These are phyloP conservation scores for Aotearoamyces nothofagi DNA, from an alignment of 2,329 filamentous ascomycete species.

Conservation along the genomic window DNA sequence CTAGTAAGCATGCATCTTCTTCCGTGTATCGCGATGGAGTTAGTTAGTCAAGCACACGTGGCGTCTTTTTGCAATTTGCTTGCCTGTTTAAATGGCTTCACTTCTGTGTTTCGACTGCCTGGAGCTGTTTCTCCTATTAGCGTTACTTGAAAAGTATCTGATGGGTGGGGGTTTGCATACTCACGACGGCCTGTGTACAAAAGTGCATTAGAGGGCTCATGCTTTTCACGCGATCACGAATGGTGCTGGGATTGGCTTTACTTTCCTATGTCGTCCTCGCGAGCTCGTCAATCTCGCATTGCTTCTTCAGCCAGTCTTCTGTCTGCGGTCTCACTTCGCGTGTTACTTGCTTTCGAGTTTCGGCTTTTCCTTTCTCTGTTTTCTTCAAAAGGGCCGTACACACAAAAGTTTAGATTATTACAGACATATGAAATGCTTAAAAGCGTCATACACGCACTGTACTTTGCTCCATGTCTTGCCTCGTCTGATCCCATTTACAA, in stretches of 20 bases:
- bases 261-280: background rate
- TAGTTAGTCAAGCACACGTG: conserved; percentile 18
- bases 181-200: conserved; percentile 22
- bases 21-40: conserved; percentile 20
- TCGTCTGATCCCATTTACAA: no score
- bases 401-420: conserved; percentile 1
- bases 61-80: conserved; percentile 19
- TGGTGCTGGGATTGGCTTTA: background rate
- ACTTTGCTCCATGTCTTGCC: no score
- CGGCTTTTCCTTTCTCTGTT: background rate
- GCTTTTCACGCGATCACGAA: conserved; percentile 21
- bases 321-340: background rate
- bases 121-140: conserved; percentile 22
- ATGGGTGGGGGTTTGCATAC: conserved; percentile 21
- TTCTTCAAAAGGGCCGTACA: no score
- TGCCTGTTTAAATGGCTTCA: conserved; percentile 16
- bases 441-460: no score
- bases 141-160: conserved; percentile 23
- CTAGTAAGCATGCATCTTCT: conserved; percentile 19
- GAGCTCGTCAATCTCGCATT: background rate
- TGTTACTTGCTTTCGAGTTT: background rate
- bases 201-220: conserved; percentile 21
- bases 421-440: no score
- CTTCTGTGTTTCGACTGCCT: conserved; percentile 21
- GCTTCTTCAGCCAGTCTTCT: background rate